These are phyloP conservation scores for Aspergillus hancockii DNA, from an alignment of 495 filamentous ascomycete species.

Conservation along the genomic window DNA sequence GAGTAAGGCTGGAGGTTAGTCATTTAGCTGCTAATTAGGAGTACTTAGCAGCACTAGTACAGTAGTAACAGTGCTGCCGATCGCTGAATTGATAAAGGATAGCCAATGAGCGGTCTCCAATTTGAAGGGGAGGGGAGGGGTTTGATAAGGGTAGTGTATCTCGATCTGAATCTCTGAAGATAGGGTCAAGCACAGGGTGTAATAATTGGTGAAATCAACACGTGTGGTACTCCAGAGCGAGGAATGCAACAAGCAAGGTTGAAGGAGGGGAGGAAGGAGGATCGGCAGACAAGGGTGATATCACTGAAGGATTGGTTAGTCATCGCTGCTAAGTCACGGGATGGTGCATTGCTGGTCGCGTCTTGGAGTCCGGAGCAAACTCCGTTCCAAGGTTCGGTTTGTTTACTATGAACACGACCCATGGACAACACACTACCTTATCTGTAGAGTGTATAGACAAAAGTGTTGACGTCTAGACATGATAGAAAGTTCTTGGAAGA, in stretches of 20 bases:
- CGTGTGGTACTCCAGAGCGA: background rate
- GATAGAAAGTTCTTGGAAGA: background rate
- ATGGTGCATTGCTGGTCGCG: background rate
- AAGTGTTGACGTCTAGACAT: background rate
- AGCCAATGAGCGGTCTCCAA: background rate
- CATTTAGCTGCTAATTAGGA: background rate
- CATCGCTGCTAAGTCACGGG: background rate
- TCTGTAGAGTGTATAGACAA: background rate
- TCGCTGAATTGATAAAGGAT: constrained; percentile 2
- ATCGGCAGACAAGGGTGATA: constrained; percentile 2
- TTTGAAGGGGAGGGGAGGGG: background rate
- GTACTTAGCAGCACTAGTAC: background rate
- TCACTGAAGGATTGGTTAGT: background rate
- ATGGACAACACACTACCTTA: constrained; percentile 4
- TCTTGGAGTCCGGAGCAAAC: background rate
- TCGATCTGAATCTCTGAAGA: constrained; percentile 1
- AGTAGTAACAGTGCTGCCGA: constrained; percentile 8
- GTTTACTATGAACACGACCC: background rate
- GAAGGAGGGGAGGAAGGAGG: background rate
- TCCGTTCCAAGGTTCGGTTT: constrained; percentile 2
- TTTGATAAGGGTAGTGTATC: constrained; percentile 1
- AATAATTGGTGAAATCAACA: constrained; percentile 1
- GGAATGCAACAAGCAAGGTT: constrained; percentile 7
- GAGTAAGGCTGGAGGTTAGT: background rate
- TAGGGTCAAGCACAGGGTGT: background rate